Conservation (phyloP, 495 filamentous ascomycete genomes). For the Hypoxylon lienhwacheense region DNA sequence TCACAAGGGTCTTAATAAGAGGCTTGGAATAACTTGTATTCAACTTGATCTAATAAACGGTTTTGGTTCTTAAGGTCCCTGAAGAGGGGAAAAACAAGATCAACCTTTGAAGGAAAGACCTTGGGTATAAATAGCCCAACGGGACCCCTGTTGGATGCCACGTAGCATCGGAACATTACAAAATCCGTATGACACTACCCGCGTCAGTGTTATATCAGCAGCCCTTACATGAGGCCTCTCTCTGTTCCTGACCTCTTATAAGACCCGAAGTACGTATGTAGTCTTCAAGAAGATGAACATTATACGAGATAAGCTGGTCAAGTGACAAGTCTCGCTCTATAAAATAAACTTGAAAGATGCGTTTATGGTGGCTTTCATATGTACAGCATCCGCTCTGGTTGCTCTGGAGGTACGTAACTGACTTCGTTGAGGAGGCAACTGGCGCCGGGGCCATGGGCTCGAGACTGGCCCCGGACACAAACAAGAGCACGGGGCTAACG, state of each 20-base stretch:
- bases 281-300: conserved; percentile 16
- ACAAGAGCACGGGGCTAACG: conserved; percentile 16
- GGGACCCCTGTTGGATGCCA: no score
- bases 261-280: conserved; percentile 13
- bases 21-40: no score
- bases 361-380: not conserved
- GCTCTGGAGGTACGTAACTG: conserved; percentile 14
- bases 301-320: conserved; percentile 9
- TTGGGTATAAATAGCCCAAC: no score
- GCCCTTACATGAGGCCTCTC: conserved; percentile 9
- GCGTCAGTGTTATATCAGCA: no score
- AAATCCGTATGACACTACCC: no score
- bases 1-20: no score
- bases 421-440: conserved; percentile 4
- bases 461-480: not conserved
- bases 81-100: no score
- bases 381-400: not conserved
- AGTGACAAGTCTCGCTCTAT: not conserved
- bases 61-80: no score
- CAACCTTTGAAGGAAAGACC: no score
- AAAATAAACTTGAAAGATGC: conserved; percentile 10
- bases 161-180: no score
- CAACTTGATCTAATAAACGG: no score
- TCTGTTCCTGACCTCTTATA: conserved; percentile 6
- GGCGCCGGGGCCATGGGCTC: conserved; percentile 16